Evolutionary conservation across 345 rosid species (phyloP).

Genomic region (Eucalyptus tenuipes): DNA sequence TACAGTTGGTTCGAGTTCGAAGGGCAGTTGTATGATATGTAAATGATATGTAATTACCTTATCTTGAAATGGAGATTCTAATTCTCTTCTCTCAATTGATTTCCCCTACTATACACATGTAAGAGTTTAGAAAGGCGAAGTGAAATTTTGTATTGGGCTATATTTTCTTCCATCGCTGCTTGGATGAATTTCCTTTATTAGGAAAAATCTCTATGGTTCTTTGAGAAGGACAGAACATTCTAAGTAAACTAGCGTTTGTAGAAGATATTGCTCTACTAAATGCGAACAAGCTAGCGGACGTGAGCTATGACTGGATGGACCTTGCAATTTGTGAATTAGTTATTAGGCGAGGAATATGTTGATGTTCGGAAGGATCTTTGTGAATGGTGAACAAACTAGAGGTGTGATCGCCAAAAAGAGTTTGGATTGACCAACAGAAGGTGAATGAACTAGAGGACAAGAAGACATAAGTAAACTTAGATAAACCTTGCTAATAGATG

Average conservation of each 20-base stretch:
- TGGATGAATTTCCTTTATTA: not conserved
- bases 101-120: not conserved
- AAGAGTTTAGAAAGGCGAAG: not conserved
- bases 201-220: not conserved
- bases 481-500: not conserved
- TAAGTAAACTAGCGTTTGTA: not conserved
- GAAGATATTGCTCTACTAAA: not conserved
- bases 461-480: not conserved
- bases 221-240: not conserved
- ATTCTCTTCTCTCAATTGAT: not conserved
- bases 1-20: not conserved
- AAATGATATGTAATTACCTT: not conserved
- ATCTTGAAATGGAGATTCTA: not conserved
- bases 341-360: not conserved
- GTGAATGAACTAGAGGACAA: not conserved
- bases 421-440: not conserved
- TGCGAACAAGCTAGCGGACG: not conserved
- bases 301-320: not conserved
- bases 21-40: not conserved
- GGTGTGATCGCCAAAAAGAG: not conserved
- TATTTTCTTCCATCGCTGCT: not conserved
- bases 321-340: not conserved
- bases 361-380: not conserved
- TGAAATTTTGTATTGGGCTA: not conserved
- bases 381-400: not conserved